Base-by-base conservation (phyloP, 2,329 filamentous ascomycete genomes). In the Penicillium janthinellum region DNA sequence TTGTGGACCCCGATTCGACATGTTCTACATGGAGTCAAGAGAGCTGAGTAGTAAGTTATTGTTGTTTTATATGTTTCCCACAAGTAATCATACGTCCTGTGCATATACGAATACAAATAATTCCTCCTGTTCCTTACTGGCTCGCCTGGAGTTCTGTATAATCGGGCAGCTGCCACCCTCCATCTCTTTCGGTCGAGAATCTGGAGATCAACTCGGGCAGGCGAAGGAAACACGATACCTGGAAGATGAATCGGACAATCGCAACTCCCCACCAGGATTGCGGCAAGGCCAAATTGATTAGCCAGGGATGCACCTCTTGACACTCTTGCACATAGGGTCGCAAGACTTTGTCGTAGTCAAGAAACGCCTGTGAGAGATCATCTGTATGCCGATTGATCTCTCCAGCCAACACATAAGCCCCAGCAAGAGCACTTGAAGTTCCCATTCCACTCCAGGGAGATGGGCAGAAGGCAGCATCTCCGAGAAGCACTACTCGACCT, bases 361-460 rank as follows among this genome's bases (percentile, higher is more conserved):
- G 38, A 25, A 73, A 64, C 0, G 71, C 69, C 22, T 22, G 44
- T 2, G 56, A 4, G 2, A 70, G 15, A 54, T 71, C 39, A 8
- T 66, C 64, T 1, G 57, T 39, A 35, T 73, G 62, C 15, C 62
- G 68, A 14, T 56, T 54, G 14, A 79, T 66, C 56, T 78, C 84
- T 1, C 85, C 85, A 0, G 84, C 85, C 4, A 88, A 74, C 2
- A 86, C 71, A 65, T 87, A 88, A 0, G 83, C 82, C 0, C 76
- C 77, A 3, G 73, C 64, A 1, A 79, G 61, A 14, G 71, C 71
- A 2, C 65, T 64, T 2, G 67, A 75, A 1, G 77, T 78, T 0
- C 77, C 78, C 41, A 70, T 62, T 8, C 75, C 78, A 0, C 68
- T 77, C 2, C 73, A 66, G 1, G 74, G 71, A 4, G 72, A 71